A percentile compares a stretch with the other conserved stretches of the same genome.
Evolutionary conservation across 768 basidiomycete genomes (phyloP).

Genomic region (Amanita pallidorosea): DNA sequence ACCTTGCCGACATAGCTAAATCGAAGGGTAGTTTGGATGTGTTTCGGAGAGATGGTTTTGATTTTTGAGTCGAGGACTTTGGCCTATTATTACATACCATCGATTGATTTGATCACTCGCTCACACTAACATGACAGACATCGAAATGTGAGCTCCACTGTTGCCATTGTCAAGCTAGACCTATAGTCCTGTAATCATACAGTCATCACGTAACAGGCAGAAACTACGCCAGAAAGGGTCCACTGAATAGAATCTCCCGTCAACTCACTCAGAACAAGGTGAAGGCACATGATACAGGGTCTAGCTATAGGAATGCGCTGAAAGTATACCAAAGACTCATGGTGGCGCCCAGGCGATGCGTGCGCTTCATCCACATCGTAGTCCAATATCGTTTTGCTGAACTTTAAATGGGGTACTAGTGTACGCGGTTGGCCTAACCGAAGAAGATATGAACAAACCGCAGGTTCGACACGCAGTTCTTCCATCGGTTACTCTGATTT

Average conservation of each 20-base stretch:
- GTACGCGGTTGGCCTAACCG: slow-evolving; percentile 67
- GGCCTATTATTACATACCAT: no score
- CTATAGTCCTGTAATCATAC: neutral
- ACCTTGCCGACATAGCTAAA: slow-evolving; percentile 71
- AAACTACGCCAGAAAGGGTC: slow-evolving; percentile 9
- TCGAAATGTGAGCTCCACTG: slow-evolving; percentile 11
- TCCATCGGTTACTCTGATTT: slow-evolving; percentile 6
- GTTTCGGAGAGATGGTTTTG: slow-evolving; percentile 82
- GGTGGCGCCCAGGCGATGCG: slow-evolving; percentile 85
- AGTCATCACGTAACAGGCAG: slow-evolving; percentile 1
- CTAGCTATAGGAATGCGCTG: neutral
- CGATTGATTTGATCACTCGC: no score
- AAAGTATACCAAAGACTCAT: slow-evolving; percentile 14
- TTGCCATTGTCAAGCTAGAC: neutral
- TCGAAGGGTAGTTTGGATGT: slow-evolving; percentile 51
- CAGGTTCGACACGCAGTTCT: slow-evolving; percentile 36
- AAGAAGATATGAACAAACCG: slow-evolving; percentile 76
- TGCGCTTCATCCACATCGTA: slow-evolving; percentile 22
- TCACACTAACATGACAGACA: neutral
- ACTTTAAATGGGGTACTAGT: slow-evolving; percentile 30
- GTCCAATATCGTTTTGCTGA: neutral
- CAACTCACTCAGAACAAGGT: slow-evolving; percentile 75
- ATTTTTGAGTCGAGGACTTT: slow-evolving; percentile 43
- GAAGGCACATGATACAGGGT: neutral
- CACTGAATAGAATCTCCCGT: slow-evolving; percentile 67